These are phyloP conservation scores for Litsea cubeba DNA, from an alignment of 164 flowering plant genomes.

Conservation along the genomic window DNA sequence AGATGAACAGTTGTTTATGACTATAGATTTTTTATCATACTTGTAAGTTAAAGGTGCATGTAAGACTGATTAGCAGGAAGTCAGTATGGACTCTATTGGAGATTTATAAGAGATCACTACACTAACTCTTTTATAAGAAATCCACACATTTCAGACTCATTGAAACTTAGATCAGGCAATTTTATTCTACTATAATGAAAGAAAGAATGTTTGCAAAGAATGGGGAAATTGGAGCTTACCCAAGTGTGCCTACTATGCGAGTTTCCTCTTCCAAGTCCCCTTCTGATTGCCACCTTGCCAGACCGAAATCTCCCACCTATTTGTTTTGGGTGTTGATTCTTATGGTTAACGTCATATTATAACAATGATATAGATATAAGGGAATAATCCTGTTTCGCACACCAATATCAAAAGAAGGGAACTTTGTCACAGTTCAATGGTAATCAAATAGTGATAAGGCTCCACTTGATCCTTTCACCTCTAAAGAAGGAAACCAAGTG, in stretches of 20 bases:
- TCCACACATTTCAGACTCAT: not conserved
- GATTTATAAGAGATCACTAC: too few species aligned
- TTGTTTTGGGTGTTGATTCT: not conserved
- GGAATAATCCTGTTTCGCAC: not conserved
- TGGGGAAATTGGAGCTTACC: slow-evolving; percentile 18
- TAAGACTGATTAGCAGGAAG: not conserved
- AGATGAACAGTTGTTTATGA: too few species aligned
- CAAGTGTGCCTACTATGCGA: slow-evolving; percentile 33
- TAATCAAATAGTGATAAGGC: not conserved
- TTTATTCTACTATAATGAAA: not conserved
- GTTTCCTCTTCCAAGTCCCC: slow-evolving; percentile 34
- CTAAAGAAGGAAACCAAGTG: not conserved
- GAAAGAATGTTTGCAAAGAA: not conserved
- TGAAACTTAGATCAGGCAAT: not conserved
- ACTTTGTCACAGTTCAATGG: not conserved
- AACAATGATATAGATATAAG: not conserved
- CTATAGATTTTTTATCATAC: too few species aligned
- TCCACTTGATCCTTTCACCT: not conserved
- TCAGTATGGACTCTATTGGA: not conserved
- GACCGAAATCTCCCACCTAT: slow-evolving; percentile 46
- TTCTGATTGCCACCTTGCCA: slow-evolving; percentile 38
- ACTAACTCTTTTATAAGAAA: not conserved
- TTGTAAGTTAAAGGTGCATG: too few species aligned
- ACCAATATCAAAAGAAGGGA: not conserved
- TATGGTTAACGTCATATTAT: too few species aligned